phyloP scores from a whole-genome alignment of 768 basidiomycete genomes.

The Leccinum olivaceopallidum region DNA sequence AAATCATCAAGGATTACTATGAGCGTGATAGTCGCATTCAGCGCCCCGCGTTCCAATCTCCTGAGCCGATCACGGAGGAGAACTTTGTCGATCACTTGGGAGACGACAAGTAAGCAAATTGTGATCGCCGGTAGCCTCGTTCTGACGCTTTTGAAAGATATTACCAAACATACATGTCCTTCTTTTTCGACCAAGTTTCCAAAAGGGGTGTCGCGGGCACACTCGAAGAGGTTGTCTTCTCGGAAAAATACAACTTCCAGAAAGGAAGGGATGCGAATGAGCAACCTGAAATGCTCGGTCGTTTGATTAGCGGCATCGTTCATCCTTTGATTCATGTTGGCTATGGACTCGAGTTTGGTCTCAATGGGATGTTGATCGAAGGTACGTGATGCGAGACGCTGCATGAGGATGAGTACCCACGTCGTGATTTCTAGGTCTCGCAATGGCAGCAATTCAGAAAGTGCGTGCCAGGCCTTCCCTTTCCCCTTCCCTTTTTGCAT shows the following conservation, averaged over 20 bases:
- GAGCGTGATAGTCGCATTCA: slow-evolving; percentile 20
- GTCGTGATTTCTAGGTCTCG: slow-evolving; percentile 23
- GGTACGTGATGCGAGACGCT: slow-evolving; percentile 35
- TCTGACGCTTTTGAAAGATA: slow-evolving; percentile 15
- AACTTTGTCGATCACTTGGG: slow-evolving; percentile 28
- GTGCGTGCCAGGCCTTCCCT: slow-evolving; percentile 38
- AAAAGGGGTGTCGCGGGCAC: slow-evolving; percentile 17
- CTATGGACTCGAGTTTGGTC: slow-evolving; percentile 60
- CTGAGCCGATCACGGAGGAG: slow-evolving; percentile 23
- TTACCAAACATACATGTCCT: slow-evolving; percentile 28
- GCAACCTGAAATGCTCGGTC: slow-evolving; percentile 55
- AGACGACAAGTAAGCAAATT: slow-evolving; percentile 26
- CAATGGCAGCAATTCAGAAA: slow-evolving; percentile 26
- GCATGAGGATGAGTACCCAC: not conserved
- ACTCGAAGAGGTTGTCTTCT: slow-evolving; percentile 34
- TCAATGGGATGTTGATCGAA: slow-evolving; percentile 63
- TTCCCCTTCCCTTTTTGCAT: slow-evolving; percentile 11
- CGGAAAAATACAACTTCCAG: slow-evolving; percentile 27
- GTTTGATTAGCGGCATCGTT: slow-evolving; percentile 48
- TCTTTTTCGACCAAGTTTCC: slow-evolving; percentile 22
- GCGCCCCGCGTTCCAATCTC: slow-evolving; percentile 26
- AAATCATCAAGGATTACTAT: slow-evolving; percentile 29
- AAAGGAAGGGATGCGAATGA: slow-evolving; percentile 9
- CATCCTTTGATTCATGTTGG: slow-evolving; percentile 67
- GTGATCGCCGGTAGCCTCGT: not conserved